Conservation (phyloP, 2,329 filamentous ascomycete species). For the Clonostachys byssicola region DNA sequence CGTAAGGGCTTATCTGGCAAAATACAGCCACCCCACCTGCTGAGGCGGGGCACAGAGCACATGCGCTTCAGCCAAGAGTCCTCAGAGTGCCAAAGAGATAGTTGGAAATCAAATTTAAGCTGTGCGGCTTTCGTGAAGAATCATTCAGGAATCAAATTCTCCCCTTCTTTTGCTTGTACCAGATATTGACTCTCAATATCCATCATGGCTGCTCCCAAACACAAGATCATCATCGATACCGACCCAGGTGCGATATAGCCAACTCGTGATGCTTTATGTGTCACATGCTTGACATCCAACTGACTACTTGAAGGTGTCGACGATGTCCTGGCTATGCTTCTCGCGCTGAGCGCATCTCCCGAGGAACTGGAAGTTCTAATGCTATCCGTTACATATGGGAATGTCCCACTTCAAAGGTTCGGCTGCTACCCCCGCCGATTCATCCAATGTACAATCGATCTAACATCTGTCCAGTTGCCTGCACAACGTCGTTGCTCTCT, state of each 20-base stretch:
- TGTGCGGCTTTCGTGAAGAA: no score
- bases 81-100: no score
- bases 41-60: no score
- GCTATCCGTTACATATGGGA: slow-evolving; percentile 89
- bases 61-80: no score
- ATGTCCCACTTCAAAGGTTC: slow-evolving; percentile 80
- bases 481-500: slow-evolving; percentile 83
- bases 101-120: background rate
- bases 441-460: background rate
- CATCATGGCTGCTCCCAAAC: slow-evolving; percentile 57
- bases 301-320: slow-evolving; percentile 65
- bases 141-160: no score
- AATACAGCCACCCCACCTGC: no score
- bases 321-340: slow-evolving; percentile 82
- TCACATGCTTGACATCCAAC: slow-evolving; percentile 3
- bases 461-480: slow-evolving; percentile 57
- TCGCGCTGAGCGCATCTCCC: slow-evolving; percentile 75
- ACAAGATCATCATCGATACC: slow-evolving; percentile 90
- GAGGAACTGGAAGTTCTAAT: slow-evolving; percentile 84
- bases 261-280: background rate
- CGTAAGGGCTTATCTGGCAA: no score
- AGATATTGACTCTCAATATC: background rate
- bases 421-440: background rate
- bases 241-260: slow-evolving; percentile 63
- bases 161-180: no score